Base-by-base conservation (phyloP, 352 stramenopile genomes). In the Globisporangium paroecandrum region DNA sequence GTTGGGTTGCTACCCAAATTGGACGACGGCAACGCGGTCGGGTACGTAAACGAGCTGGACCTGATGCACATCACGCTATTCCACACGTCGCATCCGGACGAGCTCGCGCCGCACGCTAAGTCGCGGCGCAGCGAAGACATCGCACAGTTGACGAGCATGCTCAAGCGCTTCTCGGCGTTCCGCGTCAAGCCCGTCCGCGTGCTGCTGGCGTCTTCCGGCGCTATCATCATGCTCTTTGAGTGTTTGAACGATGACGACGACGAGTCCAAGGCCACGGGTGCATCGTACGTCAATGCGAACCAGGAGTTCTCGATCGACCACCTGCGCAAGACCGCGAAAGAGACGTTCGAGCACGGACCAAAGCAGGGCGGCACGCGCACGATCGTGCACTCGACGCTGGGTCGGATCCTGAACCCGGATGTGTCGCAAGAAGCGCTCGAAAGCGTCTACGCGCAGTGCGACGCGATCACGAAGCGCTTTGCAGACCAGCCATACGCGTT, bases 41-140 rank as follows among this genome's bases (percentile, higher is more conserved):
- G 67, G n/a, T 90, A 86, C 65, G 78, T 91, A 41, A 91, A 89
- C 64, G 78, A 76, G 10, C 72, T 76, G 15, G 81, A 87, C 4
- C 77, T 87, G 34, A 91, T 93, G 85, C 85, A 93, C 71, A 70
- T 93, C 67, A 93, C 85, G 63, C 70, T 93, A 9, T 91, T 90
- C 68, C 85, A 93, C 73, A 91, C 85, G 55, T 93, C 85, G 13
- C 83, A 90, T 56, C 85, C 85, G 5, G 73, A 80, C 29, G 82
- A 89, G 15, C 62, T 90, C 41, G 68, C 83, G 2, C 79, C 82
- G 0, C 62, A 77, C 34, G 77, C 79, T 15, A 80, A 68, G 46
- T 36, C 66, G 4, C 80, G 77, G 1, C 73, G 77, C 46, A 32
- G 58, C 6, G 58, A 81, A 51, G 80, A 91, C 64, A 76, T 90